Evolutionary conservation across 139 green algal genomes (phyloP), one percentile per base, ranked within the genome.

Genomic region (Chlamydomonas urium): DNA sequence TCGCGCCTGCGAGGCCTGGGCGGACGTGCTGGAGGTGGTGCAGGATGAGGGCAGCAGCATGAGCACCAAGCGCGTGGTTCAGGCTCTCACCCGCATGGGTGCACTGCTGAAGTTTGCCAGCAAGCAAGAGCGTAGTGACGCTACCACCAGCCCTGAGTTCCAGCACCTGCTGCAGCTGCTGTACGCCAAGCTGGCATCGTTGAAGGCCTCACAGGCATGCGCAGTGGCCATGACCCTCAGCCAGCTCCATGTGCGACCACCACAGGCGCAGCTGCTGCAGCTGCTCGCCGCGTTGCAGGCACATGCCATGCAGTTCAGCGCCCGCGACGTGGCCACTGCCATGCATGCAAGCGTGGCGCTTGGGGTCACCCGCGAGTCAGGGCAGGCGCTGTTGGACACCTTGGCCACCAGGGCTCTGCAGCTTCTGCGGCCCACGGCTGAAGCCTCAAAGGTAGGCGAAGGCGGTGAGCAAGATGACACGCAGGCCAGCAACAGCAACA

Each of bases 21-120:
- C 42, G n/a, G 73, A 79, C 29, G 73, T 79, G 73, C 32, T 79
- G 56, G 73, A 79, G 21, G 33, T 79, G 2, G 31, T 79, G 17
- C 32, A 53, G 32, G 73, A 79, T 45, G 73, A 79, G 73, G 35
- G 60, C 60, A 6, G 19, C n/a, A 21, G 6, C 14, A 67, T 67
- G 60, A 67, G 60, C 60, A 67, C 60, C 32, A 67, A 67, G 33
- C n/a, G 60, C 21, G n/a, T 56, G 24, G 53, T 63, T 32, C 60
- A 67, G 60, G 60, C 60, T 6, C 29, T 67, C 19, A 67, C 23
- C 4, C 32, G 33, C 14, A 14, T 67, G 60, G 14, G 31, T 45
- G 29, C 19, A 21, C 60, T 67, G 17, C 38, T 31, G 19, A 38
- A 67, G 26, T 45, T 8, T 29, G 5, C 42, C 14, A 8, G 8